Base-by-base conservation (phyloP, 2,329 filamentous ascomycete species). In the Cladosporium phlei region DNA sequence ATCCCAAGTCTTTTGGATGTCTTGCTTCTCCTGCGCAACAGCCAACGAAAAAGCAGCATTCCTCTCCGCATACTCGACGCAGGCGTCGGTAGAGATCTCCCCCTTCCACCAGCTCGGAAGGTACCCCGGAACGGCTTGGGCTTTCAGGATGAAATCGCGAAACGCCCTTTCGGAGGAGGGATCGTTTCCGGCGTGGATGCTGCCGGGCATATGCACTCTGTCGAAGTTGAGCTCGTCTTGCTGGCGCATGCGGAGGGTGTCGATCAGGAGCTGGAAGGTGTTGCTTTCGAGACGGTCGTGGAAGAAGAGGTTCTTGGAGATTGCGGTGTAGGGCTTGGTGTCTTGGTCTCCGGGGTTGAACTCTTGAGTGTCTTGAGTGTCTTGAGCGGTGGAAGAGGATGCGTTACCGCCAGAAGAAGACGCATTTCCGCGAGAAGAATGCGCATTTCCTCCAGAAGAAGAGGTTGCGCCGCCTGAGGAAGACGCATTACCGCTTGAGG, bases 181-280 rank as follows among this genome's bases (percentile, higher is more conserved):
- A 20, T 48, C 39, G 5, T 14, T 7, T 9, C 28, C 33, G 21
- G 46, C 25, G 39, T 52, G 50, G 45, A 55, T 50, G 12, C 48
- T 42, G 14, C 47, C 51, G 4, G 24, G 9, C 51, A 55, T 53
- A 22, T n/a, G 35, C 21, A 47, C 38, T 19, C 43, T 48, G 11
- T 51, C 46, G 39, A 58, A 45, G 2, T 10, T 32, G 46, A 51
- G 52, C 7, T 46, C 48, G 34, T 58, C 55, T 25, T 52, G 51
- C 14, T 52, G 43, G 2, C 51, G 54, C 29, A 55, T 39, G 24
- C 57, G 55, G 7, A 57, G 38, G 3, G 47, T 45, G 35, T 59
- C 56, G 37, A 59, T 49, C 12, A 59, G 49, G n/a, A 57, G 43
- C 17, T 55, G 48, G 49, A 53, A 58, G 3, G 51, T 52, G 35